Base-by-base conservation (phyloP, 371 early-diverging fungal genomes). In the Mucor saturninus region DNA sequence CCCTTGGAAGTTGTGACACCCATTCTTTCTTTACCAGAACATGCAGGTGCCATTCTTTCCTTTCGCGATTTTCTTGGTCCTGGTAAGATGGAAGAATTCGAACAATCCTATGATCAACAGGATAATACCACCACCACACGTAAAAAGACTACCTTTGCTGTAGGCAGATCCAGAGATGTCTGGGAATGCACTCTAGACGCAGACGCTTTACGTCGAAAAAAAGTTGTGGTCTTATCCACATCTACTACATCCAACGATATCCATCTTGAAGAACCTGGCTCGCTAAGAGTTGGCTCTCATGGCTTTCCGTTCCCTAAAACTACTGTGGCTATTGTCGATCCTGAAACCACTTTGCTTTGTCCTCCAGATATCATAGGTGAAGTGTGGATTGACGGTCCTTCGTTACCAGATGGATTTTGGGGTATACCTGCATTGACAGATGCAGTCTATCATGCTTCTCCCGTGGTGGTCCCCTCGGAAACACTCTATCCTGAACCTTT, bases 391-490 rank as follows among this genome's bases (percentile, higher is more conserved):
- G 87, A 89, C 67, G 86, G 89, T 0, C 91, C 89, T 14, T 85
- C 86, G 8, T 68, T 94, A 30, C 88, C 90, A 5, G 88, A 87
- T 35, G 91, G 91, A 2, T 94, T 94, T 76, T 93, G 92, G 93
- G 89, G 82, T 11, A 76, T 93, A 35, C 90, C 91, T 5, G 84
- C 83, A 56, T 83, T 90, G 37, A 90, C 87, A 0, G 87, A 90
- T 40, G 81, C 84, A 13, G 85, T 92, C 2, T 93, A 93, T 69
- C 85, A 86, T 50, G 93, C 92, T 0, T 74, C 79, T 3, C 86
- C 89, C 2, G 61, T 81, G 26, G 54, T 88, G 3, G 80, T 86
- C 0, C 81, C 83, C 6, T 65, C 83, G 0, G 84, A 84, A 3
- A 80, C 84, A 2, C 67, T 75, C 54, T 65, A 69, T 6, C 80